Evolutionary conservation across 2,329 filamentous ascomycete species (phyloP).

Genomic region (Trichoderma citrinoviride): DNA sequence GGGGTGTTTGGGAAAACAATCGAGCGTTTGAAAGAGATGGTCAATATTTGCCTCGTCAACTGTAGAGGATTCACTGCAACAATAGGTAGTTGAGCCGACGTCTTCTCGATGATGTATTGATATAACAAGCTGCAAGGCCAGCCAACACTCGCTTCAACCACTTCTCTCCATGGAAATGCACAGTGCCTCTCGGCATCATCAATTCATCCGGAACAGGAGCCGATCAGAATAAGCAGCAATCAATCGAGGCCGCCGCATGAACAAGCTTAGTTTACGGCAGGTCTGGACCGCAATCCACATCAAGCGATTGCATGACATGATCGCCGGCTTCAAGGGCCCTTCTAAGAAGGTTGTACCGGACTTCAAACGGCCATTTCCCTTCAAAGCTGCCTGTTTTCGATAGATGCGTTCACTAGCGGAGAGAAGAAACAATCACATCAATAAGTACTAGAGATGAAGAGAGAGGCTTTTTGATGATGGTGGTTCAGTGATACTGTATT

Average conservation of each 20-base stretch:
- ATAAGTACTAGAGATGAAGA: neutral
- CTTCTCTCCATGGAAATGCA: neutral
- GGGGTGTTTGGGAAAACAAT: too few relatives aligned
- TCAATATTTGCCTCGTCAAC: too few relatives aligned
- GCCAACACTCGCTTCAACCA: too few relatives aligned
- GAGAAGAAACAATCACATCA: neutral
- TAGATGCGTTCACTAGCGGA: neutral
- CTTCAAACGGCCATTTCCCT: neutral
- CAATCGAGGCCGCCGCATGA: neutral
- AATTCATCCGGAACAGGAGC: neutral
- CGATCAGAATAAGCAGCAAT: neutral
- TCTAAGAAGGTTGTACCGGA: conserved; percentile 1
- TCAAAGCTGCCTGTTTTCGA: neutral
- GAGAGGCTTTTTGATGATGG: too few relatives aligned
- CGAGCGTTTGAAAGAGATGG: too few relatives aligned
- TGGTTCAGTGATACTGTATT: neutral
- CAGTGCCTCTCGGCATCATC: neutral
- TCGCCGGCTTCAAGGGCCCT: neutral
- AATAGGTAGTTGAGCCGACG: too few relatives aligned
- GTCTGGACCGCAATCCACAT: neutral
- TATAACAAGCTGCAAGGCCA: too few relatives aligned
- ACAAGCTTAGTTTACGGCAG: conserved; percentile 5
- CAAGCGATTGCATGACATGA: neutral
- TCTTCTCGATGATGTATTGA: too few relatives aligned
- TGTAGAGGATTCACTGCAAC: too few relatives aligned